Evolutionary conservation across 371 early-diverging fungal species (phyloP), one percentile per base, ranked within the genome.

Genomic region (Capillidium heterosporum): DNA sequence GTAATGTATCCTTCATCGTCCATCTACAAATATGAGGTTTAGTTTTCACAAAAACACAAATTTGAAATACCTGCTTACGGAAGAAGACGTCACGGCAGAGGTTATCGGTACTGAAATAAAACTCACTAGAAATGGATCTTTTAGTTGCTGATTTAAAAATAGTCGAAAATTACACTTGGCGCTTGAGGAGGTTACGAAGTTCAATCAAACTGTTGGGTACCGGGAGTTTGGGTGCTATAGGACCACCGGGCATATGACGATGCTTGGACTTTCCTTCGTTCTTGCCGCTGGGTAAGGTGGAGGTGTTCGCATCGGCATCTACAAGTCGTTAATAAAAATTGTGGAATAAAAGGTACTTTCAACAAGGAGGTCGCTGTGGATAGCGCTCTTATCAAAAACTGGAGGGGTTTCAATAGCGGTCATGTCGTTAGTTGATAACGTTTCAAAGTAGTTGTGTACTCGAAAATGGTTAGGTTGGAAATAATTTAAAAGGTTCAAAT

Each of bases 21-120:
- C 94, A 95, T 95, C 67, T 86, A 53, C 27, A 1, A 15, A 51
- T 32, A n/a, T 13, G 2, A 3, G 13, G 17, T 44, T n/a, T 32
- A 43, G 15, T 40, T 46, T 24, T 41, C 11, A 5, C 11, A 43
- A 43, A 27, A 7, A 7, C 21, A 17, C 21, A 21, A 17, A 23
- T 29, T 27, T n/a, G 17, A 24, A 53, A 31, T 60, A 61, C 67
- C 62, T 78, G 89, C 29, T 74, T 71, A 50, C 96, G 84, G 73
- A 95, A 85, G 65, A 77, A 94, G 19, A 91, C 70, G 63, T 95
- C 96, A 57, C 84, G 84, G 78, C 89, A 88, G 47, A 95, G 69
- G 65, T 95, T 95, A 54, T 93, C 94, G 48, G 89, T 78, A 58
- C 91, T 91, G 60, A 94, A 94, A 73, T 95, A 95, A 68, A 88